These are phyloP conservation scores for Pterocarpus macrocarpus DNA, from an alignment of 306 rosid species.

Conservation along the genomic window DNA sequence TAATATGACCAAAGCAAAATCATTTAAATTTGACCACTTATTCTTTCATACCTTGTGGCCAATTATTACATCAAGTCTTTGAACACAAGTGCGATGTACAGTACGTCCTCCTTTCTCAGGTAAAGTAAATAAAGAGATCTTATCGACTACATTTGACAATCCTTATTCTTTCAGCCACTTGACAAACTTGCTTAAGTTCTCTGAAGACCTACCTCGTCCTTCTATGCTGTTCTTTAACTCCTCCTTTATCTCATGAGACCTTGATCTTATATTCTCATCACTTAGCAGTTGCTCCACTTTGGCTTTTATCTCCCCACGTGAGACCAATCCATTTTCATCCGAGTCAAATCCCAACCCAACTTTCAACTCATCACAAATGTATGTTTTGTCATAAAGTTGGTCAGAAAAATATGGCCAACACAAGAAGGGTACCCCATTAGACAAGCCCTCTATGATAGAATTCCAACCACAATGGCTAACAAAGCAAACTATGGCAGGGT, in stretches of 20 bases:
- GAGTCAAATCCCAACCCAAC: constrained; percentile 46
- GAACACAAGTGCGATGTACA: too few species aligned
- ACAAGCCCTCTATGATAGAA: constrained; percentile 49
- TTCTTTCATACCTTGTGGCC: too few species aligned
- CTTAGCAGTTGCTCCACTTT: constrained; percentile 45
- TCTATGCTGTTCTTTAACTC: not conserved
- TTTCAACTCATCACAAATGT: constrained; percentile 47
- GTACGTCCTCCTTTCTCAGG: too few species aligned
- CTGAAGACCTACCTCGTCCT: not conserved
- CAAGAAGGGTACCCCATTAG: constrained; percentile 49
- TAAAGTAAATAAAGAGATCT: too few species aligned
- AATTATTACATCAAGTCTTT: too few species aligned
- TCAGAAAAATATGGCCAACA: constrained; percentile 56
- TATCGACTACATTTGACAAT: too few species aligned
- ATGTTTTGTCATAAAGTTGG: constrained; percentile 34
- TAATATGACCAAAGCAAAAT: too few species aligned
- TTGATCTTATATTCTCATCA: constrained; percentile 32
- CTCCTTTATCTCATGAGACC: constrained; percentile 20
- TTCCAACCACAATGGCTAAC: constrained; percentile 59
- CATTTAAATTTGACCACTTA: too few species aligned
- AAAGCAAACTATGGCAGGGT: constrained; percentile 50
- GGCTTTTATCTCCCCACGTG: constrained; percentile 37
- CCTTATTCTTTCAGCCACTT: not conserved
- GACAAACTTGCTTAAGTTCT: not conserved
- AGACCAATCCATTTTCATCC: constrained; percentile 43